These are phyloP conservation scores for Sphaerosporella brunnea DNA, from an alignment of 495 filamentous ascomycete species.

Conservation along the genomic window DNA sequence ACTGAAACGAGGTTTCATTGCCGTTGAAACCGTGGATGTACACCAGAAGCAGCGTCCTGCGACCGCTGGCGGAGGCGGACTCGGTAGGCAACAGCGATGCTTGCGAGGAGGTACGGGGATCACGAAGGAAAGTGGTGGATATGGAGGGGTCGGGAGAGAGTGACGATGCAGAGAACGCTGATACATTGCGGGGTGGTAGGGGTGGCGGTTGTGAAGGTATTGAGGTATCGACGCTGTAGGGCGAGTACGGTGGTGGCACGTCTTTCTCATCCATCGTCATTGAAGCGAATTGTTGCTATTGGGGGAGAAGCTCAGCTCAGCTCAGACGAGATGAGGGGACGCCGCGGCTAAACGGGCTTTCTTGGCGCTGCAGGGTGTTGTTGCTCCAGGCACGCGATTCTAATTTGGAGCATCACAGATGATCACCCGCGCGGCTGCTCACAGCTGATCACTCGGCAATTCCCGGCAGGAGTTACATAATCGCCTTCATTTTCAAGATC, in stretches of 20 bases:
- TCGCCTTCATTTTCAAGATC: too few relatives aligned
- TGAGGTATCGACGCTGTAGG: neutral
- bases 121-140: constrained; percentile 1
- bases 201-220: constrained; percentile 2
- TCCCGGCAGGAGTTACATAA: too few relatives aligned
- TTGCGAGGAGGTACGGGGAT: constrained; percentile 5
- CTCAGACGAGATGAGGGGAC: too few relatives aligned
- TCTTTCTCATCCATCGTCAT: too few relatives aligned
- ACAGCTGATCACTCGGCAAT: too few relatives aligned
- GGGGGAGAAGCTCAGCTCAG: too few relatives aligned
- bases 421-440: too few relatives aligned
- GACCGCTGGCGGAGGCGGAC: neutral
- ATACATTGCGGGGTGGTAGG: constrained; percentile 1
- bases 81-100: neutral
- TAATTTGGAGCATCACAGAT: too few relatives aligned
- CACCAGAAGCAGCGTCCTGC: constrained; percentile 51
- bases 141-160: neutral
- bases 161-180: neutral
- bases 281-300: too few relatives aligned
- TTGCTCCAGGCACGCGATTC: too few relatives aligned
- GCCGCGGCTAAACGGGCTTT: too few relatives aligned
- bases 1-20: constrained; percentile 69
- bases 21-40: constrained; percentile 94
- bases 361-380: too few relatives aligned
- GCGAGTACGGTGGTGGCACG: constrained; percentile 3